Percentiles rank a stretch among this genome's conserved stretches.
Conservation (phyloP, 768 basidiomycete genomes). For the Scleroderma bovista region DNA sequence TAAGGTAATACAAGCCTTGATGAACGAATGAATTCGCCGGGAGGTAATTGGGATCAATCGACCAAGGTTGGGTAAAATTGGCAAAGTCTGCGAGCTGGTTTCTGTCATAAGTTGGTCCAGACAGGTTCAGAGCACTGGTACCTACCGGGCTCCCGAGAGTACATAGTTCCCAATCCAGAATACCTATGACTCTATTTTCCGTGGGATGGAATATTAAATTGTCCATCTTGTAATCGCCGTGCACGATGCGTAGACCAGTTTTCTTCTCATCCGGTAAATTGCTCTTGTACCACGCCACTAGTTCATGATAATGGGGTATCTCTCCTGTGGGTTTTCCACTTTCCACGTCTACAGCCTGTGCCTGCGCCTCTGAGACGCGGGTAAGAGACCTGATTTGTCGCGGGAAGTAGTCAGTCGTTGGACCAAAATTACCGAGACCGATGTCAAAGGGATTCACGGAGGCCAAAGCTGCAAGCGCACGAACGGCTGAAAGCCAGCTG, state of each 20-base stretch:
- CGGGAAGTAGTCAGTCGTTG: conserved; percentile 79
- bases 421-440: conserved; percentile 68
- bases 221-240: conserved; percentile 98
- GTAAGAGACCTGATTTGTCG: conserved; percentile 90
- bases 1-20: conserved; percentile 29
- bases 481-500: conserved; percentile 77
- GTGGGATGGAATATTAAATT: conserved; percentile 93
- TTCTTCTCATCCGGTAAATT: conserved; percentile 75
- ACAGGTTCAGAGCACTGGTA: conserved; percentile 4
- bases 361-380: conserved; percentile 75
- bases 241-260: conserved; percentile 80
- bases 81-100: conserved; percentile 78
- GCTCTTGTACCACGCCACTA: conserved; percentile 70
- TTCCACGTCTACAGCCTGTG: conserved; percentile 60
- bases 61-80: conserved; percentile 86
- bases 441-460: conserved; percentile 58
- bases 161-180: conserved; percentile 96
- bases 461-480: conserved; percentile 62
- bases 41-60: conserved; percentile 42
- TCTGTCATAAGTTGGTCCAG: neutral
- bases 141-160: conserved; percentile 87
- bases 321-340: conserved; percentile 53
- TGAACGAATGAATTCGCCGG: conserved; percentile 19
- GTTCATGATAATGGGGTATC: conserved; percentile 69
- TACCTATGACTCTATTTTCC: conserved; percentile 88